These are phyloP conservation scores for Kernera saxatilis DNA, from an alignment of 345 rosid species.

Conservation along the genomic window DNA sequence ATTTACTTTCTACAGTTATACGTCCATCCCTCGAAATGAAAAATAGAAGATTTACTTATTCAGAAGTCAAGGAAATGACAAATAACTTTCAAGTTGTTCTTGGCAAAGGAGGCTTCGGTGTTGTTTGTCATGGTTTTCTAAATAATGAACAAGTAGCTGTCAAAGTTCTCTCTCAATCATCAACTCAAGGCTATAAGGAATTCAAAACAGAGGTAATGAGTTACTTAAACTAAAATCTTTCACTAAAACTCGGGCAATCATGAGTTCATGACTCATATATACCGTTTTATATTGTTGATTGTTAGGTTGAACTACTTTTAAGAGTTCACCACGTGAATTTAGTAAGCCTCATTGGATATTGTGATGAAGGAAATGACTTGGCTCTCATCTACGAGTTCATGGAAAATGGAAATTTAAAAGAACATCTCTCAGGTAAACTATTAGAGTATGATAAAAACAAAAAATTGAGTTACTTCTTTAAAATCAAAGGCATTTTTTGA, in stretches of 20 bases:
- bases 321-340: slow-evolving; percentile 45
- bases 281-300: neutral
- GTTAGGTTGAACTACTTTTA: slow-evolving; percentile 35
- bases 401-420: slow-evolving; percentile 37
- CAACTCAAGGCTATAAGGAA: slow-evolving; percentile 36
- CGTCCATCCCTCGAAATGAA: slow-evolving; percentile 5
- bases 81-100: slow-evolving; percentile 28
- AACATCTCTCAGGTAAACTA: slow-evolving; percentile 31
- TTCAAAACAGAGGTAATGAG: slow-evolving; percentile 38
- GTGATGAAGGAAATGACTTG: slow-evolving; percentile 17
- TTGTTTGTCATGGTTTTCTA: slow-evolving; percentile 34
- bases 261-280: neutral
- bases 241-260: neutral
- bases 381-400: slow-evolving; percentile 45
- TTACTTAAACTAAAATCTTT: neutral
- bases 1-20: neutral
- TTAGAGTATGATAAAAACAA: neutral
- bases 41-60: slow-evolving; percentile 16
- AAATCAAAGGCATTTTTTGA: too few species aligned
- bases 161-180: slow-evolving; percentile 37
- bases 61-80: slow-evolving; percentile 32
- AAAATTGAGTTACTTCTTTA: too few species aligned
- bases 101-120: slow-evolving; percentile 55
- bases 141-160: slow-evolving; percentile 43
- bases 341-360: slow-evolving; percentile 30